These are phyloP conservation scores for Pleoardoris graminearum DNA, from an alignment of 2,329 filamentous ascomycete genomes.

Conservation along the genomic window DNA sequence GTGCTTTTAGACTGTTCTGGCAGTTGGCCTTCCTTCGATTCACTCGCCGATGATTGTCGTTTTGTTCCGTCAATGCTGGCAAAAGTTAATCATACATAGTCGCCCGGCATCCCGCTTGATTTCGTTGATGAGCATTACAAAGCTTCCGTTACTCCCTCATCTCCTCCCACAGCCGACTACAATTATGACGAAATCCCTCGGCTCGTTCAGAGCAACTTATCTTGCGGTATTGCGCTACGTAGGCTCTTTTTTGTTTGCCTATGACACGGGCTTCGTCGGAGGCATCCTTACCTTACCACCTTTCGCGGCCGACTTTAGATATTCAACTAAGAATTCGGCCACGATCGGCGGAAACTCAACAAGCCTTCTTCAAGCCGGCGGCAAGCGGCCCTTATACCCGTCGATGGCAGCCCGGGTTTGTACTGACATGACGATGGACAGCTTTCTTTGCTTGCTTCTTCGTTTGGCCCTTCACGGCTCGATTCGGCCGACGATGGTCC, in stretches of 20 bases:
- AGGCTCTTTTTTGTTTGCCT: constrained; percentile 48
- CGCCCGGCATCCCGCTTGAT: too few relatives aligned
- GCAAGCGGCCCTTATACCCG: constrained; percentile 25
- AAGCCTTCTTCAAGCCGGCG: constrained; percentile 50
- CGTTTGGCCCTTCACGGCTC: constrained; percentile 50
- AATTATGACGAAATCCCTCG: constrained; percentile 4
- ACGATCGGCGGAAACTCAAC: constrained; percentile 48
- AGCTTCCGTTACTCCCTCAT: too few relatives aligned
- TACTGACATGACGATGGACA: constrained; percentile 11
- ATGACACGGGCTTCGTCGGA: constrained; percentile 52
- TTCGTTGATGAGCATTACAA: too few relatives aligned
- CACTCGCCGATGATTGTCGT: too few relatives aligned
- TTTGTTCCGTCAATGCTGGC: too few relatives aligned
- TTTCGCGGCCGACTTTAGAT: constrained; percentile 48
- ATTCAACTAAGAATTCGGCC: constrained; percentile 28
- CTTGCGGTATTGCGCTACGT: constrained; percentile 6
- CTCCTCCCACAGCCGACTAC: too few relatives aligned
- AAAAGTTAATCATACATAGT: too few relatives aligned
- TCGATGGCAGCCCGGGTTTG: too few relatives aligned
- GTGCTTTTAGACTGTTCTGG: too few relatives aligned
- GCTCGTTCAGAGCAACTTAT: constrained; percentile 6
- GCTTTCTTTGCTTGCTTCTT: constrained; percentile 52
- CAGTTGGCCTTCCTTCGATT: too few relatives aligned
- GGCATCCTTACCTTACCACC: constrained; percentile 47
- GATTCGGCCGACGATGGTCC: constrained; percentile 46